Base-by-base conservation (phyloP, 2,329 filamentous ascomycete species). In the Penicillium sp. region DNA sequence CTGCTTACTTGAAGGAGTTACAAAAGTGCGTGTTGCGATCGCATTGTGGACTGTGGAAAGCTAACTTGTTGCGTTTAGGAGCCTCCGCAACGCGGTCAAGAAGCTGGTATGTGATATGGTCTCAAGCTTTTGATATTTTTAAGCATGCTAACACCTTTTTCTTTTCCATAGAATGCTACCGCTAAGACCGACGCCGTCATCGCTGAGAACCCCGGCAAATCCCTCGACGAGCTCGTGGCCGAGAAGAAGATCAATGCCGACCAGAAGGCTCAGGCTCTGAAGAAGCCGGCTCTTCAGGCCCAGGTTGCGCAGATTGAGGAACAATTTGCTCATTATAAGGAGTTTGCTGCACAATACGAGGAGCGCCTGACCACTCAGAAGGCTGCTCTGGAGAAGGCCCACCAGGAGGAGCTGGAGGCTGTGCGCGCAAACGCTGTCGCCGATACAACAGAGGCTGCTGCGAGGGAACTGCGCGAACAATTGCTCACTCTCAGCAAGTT, bases 11-110 rank as follows among this genome's bases (percentile, higher is more conserved):
- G 69, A 90, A 86, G 69, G 92, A 97, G 71, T 80, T 97, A 44
- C 85, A 92, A 69, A 96, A 95, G 92, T 96, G 77, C 69, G 85
- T 28, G 36, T 18, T 38, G 31, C 43, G 31, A 27, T 54, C 27
- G 30, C 31, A 28, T 48, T 48, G 52, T 54, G 41, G 13, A 18
- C 14, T 20, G 18, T 16, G 16, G 22, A 44, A 48, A 46, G 46
- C 56, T 66, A 57, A 62, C 47, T 46, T 39, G 16, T 49, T 20
- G 43, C 54, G 22, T 53, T 40, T 54, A 96, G 91, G 81, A 90
- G 84, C 73, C 89, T 96, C 64, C 91, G 92, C 68, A 95, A 94
- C 73, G 78, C 94, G 67, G 88, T 86, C 79, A 97, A 96, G 83
- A 96, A 96, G 77, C 86, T 97, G 66, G 90, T 95, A 76, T 77